Evolutionary conservation across 2,329 filamentous ascomycete species (phyloP).

Genomic region (Arthrobotrys sinensis): DNA sequence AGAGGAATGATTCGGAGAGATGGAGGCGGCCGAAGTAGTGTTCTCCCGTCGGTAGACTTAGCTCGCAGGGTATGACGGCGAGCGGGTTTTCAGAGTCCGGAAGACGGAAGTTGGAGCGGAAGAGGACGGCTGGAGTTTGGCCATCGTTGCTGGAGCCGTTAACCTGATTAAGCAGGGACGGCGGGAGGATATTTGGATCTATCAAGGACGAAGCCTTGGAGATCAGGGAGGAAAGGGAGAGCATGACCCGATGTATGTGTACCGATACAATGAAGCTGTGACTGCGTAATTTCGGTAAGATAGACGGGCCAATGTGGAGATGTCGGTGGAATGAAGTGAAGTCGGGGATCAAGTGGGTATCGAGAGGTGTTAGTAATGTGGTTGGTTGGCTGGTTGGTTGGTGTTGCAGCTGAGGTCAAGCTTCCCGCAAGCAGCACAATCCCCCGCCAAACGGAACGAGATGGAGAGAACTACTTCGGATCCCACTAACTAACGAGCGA

Average conservation of each 20-base stretch:
- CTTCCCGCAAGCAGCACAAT: constrained; percentile 35
- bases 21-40: constrained; percentile 94
- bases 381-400: constrained; percentile 25
- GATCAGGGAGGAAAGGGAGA: constrained; percentile 57
- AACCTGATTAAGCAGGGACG: constrained; percentile 84
- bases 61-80: constrained; percentile 95
- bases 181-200: constrained; percentile 71
- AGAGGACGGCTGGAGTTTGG: constrained; percentile 71
- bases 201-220: constrained; percentile 62
- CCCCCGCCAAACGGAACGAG: constrained; percentile 35
- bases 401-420: constrained; percentile 46
- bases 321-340: not conserved
- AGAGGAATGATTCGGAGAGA: constrained; percentile 92
- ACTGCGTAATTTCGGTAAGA: not conserved
- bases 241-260: constrained; percentile 38
- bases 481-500: no score
- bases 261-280: constrained; percentile 16
- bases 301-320: constrained; percentile 19
- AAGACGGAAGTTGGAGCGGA: constrained; percentile 96
- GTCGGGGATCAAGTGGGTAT: constrained; percentile 19
- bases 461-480: no score
- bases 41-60: constrained; percentile 88
- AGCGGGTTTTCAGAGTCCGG: constrained; percentile 92
- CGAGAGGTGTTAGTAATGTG: constrained; percentile 36
- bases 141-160: constrained; percentile 76